Conservation (phyloP, 2,329 filamentous ascomycete genomes). For the Aspergillus fumigatiaffinis region DNA sequence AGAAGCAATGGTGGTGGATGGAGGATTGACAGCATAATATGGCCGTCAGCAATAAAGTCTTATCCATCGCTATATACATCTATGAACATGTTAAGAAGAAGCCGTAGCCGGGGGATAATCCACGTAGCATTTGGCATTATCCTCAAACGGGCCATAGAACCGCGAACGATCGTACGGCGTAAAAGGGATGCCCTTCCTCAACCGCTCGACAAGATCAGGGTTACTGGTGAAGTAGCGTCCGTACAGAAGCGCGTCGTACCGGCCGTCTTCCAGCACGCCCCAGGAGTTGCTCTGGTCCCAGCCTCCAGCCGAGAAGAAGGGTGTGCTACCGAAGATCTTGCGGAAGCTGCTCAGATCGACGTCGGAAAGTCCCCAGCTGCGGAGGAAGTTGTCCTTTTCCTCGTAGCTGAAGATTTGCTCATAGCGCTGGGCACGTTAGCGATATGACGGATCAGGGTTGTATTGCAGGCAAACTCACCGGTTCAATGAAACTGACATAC, state of each 20-base stretch:
- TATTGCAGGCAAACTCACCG: constrained; percentile 23
- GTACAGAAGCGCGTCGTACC: constrained; percentile 47
- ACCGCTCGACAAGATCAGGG: constrained; percentile 46
- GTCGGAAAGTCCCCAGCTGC: constrained; percentile 45
- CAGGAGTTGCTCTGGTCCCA: constrained; percentile 51
- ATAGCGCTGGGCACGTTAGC: constrained; percentile 32
- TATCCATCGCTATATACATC: constrained; percentile 8
- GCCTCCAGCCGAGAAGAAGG: constrained; percentile 55
- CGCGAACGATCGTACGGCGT: constrained; percentile 42
- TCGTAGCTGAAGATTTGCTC: constrained; percentile 50
- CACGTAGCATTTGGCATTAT: constrained; percentile 27
- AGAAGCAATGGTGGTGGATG: constrained; percentile 24
- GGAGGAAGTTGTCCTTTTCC: constrained; percentile 49
- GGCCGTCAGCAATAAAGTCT: not conserved
- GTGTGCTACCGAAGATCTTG: constrained; percentile 49
- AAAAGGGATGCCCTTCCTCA: constrained; percentile 40
- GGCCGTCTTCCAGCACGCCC: constrained; percentile 47
- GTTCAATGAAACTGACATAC: constrained; percentile 56
- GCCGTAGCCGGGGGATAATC: constrained; percentile 22
- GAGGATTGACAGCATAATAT: constrained; percentile 20
- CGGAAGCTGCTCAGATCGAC: constrained; percentile 49
- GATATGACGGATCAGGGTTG: not conserved
- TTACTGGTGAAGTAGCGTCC: constrained; percentile 49
- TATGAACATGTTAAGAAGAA: not conserved
- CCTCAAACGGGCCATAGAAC: constrained; percentile 43